phyloP scores from a whole-genome alignment of 1,139 yeast species.

The Spencermartinsiella ligniputridi region DNA sequence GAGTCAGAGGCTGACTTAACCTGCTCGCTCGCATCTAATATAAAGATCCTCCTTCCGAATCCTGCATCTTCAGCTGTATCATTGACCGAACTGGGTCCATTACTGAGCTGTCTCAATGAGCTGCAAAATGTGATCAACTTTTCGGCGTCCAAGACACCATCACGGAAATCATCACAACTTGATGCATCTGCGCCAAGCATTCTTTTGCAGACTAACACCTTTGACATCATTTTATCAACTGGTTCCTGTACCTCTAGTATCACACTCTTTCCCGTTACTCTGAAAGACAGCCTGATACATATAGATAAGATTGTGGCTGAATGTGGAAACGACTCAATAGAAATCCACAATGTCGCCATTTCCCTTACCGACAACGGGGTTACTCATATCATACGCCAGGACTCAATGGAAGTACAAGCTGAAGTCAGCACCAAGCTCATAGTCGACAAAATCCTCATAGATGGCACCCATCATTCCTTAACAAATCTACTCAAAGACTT shows the following conservation, averaged over 20 bases:
- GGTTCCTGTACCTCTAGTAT: constrained; percentile 13
- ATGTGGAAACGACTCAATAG: constrained; percentile 2
- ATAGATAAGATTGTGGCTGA: constrained; percentile 4
- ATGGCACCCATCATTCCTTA: constrained; percentile 5
- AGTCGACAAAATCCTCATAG: constrained; percentile 9
- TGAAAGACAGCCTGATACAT: constrained; percentile 12
- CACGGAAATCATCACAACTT: background rate
- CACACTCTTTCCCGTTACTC: constrained; percentile 21
- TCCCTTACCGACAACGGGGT: background rate
- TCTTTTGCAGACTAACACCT: constrained; percentile 17
- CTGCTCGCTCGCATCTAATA: constrained; percentile 2
- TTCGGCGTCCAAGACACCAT: background rate
- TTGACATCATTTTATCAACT: constrained; percentile 14
- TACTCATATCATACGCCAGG: constrained; percentile 6
- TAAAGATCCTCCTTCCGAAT: background rate
- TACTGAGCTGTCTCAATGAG: background rate
- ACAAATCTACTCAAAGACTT: background rate
- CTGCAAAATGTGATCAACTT: background rate
- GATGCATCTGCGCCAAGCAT: background rate
- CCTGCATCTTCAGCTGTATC: background rate
- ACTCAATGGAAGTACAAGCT: constrained; percentile 12
- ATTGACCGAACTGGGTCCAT: background rate
- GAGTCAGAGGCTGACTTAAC: constrained; percentile 6
- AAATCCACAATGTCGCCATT: background rate
- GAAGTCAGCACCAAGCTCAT: constrained; percentile 7